Base-by-base conservation (phyloP, 2,329 filamentous ascomycete species). In the Ascochyta fabae region DNA sequence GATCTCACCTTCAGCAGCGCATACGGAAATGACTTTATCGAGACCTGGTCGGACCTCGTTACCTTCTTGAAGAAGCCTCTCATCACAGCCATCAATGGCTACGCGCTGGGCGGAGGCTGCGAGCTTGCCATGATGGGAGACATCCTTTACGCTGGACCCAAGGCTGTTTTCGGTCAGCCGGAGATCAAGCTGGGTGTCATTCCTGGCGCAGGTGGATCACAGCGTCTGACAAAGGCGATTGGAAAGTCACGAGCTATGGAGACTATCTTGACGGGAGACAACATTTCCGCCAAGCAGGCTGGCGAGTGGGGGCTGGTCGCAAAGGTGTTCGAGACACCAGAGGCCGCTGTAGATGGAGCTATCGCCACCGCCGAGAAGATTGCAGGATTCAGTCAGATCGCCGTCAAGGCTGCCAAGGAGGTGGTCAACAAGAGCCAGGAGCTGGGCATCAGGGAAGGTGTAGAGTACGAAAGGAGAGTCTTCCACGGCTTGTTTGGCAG, bases 371-470 rank as follows among this genome's bases (percentile, higher is more conserved):
- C 95, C 2, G 91, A 90, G 81, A 93, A 86, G 48, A 97, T 99
- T 79, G 93, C 95, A 0, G 80, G 89, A 1, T 92, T 95, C 77
- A 93, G 90, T 48, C 86, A 84, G 72, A 88, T 99, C n/a, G 90
- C 94, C 1, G 86, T 96, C 55, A 87, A 92, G 79, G 95, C 90
- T 10, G 89, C 86, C 53, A 99, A 99, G 83, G 95, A 99, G 82
- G 94, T 95, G n/a, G 94, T 99, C 52, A 96, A 98, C 76, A 98
- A 97, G 87, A 96, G 92, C 77, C 93, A 98, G 82, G 95, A 99
- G 68, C 78, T 96, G 65, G 83, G 88, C 3, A 80, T 99, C 56
- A 82, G 90, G 66, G 95, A 98, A 71, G 95, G 95, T 13, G 90
- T 99, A 1, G 95, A 99, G 79, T 98, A 87, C 78, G 95, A 99